These are phyloP conservation scores for Jackrogersella minutella DNA, from an alignment of 495 filamentous ascomycete species.

Conservation along the genomic window DNA sequence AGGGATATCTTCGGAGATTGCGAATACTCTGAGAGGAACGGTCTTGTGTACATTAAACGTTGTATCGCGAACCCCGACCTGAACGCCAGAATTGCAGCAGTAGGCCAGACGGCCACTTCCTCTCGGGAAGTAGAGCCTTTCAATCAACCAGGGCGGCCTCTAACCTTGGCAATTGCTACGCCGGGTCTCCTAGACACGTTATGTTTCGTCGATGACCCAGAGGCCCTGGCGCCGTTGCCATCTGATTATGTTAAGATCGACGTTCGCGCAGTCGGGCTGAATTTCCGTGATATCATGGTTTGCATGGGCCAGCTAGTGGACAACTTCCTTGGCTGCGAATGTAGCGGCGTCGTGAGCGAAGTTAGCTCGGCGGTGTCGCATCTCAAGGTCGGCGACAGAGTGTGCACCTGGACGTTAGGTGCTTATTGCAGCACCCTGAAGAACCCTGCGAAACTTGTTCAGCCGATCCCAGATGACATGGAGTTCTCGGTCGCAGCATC, in stretches of 20 bases:
- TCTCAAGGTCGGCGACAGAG: constrained; percentile 58
- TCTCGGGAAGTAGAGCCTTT: not conserved
- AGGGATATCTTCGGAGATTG: not conserved
- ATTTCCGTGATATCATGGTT: constrained; percentile 59
- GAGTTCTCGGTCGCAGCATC: constrained; percentile 58
- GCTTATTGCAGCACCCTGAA: not conserved
- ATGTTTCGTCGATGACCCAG: constrained; percentile 43
- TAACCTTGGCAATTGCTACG: constrained; percentile 45
- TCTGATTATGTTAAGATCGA: constrained; percentile 52
- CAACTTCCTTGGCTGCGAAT: constrained; percentile 54
- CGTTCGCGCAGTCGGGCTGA: constrained; percentile 53
- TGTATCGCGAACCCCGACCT: not conserved
- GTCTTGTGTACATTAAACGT: not conserved
- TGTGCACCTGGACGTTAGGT: constrained; percentile 42
- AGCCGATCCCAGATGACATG: constrained; percentile 56
- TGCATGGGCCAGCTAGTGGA: constrained; percentile 58
- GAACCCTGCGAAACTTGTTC: constrained; percentile 44
- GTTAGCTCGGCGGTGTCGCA: constrained; percentile 59
- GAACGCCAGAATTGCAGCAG: not conserved
- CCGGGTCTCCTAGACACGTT: constrained; percentile 46
- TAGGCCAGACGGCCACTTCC: not conserved
- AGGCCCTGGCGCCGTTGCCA: constrained; percentile 26
- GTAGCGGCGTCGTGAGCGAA: constrained; percentile 56
- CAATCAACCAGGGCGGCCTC: constrained; percentile 31
- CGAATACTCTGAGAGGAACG: constrained; percentile 2